Percentiles rank a stretch among this genome's conserved stretches.
phyloP scores from a whole-genome alignment of 306 rosid genomes.

The Prunus davidiana region DNA sequence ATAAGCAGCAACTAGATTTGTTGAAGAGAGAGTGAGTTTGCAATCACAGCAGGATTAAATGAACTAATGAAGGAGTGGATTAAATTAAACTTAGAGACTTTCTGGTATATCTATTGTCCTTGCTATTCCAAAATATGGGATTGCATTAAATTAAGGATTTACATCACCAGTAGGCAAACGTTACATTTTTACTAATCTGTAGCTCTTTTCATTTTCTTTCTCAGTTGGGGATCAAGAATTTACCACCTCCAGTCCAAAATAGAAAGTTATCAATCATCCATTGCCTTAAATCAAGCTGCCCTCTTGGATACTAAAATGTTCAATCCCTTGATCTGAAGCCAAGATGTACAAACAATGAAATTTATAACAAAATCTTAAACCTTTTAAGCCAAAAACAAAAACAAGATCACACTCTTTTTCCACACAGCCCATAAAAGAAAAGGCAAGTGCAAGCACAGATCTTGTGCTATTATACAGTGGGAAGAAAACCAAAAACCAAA shows the following conservation, averaged over 20 bases:
- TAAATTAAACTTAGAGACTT: background rate
- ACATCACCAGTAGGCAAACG: background rate
- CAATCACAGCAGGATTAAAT: background rate
- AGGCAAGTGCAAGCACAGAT: constrained; percentile 8
- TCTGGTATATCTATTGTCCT: background rate
- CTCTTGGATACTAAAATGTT: background rate
- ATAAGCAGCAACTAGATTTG: background rate
- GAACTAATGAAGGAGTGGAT: background rate
- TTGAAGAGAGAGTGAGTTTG: background rate
- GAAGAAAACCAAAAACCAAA: background rate
- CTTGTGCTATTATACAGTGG: background rate
- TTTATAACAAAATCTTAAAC: constrained; percentile 13
- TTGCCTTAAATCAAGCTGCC: constrained; percentile 2
- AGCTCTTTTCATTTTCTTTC: constrained; percentile 1
- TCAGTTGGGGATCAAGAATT: constrained; percentile 26
- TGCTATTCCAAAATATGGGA: background rate
- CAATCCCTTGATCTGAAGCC: constrained; percentile 1
- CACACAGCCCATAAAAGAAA: constrained; percentile 1
- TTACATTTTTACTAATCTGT: background rate
- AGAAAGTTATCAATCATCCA: background rate
- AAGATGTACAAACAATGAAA: background rate
- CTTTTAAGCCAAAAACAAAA: constrained; percentile 5
- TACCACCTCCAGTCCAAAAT: background rate
- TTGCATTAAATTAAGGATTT: background rate
- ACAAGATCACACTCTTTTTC: background rate